Percentiles rank a stretch among this genome's conserved stretches.
Evolutionary conservation across 495 filamentous ascomycete species (phyloP).

Genomic region (Hypoxylon fuscum): DNA sequence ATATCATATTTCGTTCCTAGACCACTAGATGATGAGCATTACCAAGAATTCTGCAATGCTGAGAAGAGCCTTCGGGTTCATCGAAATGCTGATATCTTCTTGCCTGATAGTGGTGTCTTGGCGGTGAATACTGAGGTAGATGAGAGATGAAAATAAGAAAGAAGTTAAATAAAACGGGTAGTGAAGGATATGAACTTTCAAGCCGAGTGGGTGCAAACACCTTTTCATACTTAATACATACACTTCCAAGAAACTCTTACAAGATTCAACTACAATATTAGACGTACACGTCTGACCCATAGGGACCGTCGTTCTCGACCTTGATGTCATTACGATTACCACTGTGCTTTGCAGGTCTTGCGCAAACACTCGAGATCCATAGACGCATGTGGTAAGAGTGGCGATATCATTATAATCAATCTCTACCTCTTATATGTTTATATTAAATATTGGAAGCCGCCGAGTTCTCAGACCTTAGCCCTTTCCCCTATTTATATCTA

Average conservation of each 20-base stretch:
- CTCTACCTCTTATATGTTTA: neutral
- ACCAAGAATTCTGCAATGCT: slow-evolving; percentile 67
- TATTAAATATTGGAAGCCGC: too few species aligned
- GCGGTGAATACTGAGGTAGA: neutral
- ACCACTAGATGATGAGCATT: slow-evolving; percentile 55
- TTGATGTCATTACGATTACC: neutral
- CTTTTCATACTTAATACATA: neutral
- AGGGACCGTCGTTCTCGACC: neutral
- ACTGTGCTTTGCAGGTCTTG: neutral
- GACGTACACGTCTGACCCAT: neutral
- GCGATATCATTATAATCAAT: neutral
- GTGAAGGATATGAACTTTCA: slow-evolving; percentile 16
- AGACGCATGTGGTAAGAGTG: neutral
- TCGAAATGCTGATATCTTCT: slow-evolving; percentile 41
- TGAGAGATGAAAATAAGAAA: slow-evolving; percentile 5
- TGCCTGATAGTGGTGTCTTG: slow-evolving; percentile 40
- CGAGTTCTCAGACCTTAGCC: neutral
- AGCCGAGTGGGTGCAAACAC: neutral
- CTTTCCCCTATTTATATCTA: slow-evolving; percentile 23
- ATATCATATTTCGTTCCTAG: slow-evolving; percentile 1
- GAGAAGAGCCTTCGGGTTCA: slow-evolving; percentile 42
- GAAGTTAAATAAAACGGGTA: slow-evolving; percentile 3
- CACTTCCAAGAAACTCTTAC: neutral
- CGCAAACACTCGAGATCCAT: neutral
- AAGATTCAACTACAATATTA: neutral